Percentiles rank a stretch among this genome's conserved stretches.
Conservation (phyloP, 345 rosid genomes). For the Physaria fendleri region DNA sequence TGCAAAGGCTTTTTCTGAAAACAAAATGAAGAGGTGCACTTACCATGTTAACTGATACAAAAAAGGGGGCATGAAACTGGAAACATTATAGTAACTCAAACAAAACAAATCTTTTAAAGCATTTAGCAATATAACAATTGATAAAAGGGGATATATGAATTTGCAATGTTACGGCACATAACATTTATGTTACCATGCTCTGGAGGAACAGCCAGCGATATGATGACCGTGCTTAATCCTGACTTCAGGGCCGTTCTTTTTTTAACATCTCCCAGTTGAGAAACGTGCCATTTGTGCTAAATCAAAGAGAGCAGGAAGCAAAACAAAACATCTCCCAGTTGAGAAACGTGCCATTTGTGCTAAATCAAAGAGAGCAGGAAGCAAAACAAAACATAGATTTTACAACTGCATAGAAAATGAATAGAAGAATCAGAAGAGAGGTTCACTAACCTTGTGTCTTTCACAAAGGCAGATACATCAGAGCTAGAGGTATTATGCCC, state of each 20-base stretch:
- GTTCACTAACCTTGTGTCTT: slow-evolving; percentile 66
- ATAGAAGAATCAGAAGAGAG: too few species aligned
- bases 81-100: background rate
- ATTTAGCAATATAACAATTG: background rate
- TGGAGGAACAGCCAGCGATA: slow-evolving; percentile 81
- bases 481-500: slow-evolving; percentile 20
- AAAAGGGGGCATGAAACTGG: background rate
- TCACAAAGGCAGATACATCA: slow-evolving; percentile 46
- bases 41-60: background rate
- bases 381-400: background rate
- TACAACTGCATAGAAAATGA: background rate
- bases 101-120: background rate
- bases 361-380: slow-evolving; percentile 20
- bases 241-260: slow-evolving; percentile 54
- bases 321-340: slow-evolving; percentile 84
- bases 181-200: slow-evolving; percentile 56
- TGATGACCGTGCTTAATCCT: slow-evolving; percentile 70
- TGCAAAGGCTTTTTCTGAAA: slow-evolving; percentile 67
- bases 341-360: slow-evolving; percentile 82
- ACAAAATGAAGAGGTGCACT: slow-evolving; percentile 1
- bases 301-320: background rate
- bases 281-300: slow-evolving; percentile 84
- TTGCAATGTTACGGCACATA: background rate
- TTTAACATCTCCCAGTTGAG: slow-evolving; percentile 72
- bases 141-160: background rate